phyloP scores from a whole-genome alignment of 2,329 filamentous ascomycete genomes.

The Phialophora tarda region DNA sequence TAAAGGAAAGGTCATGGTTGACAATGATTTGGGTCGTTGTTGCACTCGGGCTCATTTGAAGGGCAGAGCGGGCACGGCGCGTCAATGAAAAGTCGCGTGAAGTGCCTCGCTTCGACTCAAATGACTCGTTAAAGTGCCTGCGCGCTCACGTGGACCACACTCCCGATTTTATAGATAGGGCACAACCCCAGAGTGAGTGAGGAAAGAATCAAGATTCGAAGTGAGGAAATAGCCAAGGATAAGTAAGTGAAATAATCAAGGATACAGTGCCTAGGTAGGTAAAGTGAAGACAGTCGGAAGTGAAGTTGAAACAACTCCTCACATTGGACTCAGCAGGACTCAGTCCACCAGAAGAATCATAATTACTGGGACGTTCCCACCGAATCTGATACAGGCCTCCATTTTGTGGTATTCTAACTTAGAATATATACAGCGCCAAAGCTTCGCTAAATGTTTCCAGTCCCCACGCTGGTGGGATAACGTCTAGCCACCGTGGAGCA shows the following conservation, averaged over 20 bases:
- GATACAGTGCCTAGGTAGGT: too few species aligned
- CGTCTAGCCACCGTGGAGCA: background rate
- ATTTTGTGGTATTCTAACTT: slow-evolving; percentile 18
- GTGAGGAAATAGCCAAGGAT: background rate
- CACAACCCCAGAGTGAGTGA: background rate
- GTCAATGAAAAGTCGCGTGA: slow-evolving; percentile 24
- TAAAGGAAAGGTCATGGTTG: background rate
- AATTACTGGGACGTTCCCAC: background rate
- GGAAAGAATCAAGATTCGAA: background rate
- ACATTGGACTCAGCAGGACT: background rate
- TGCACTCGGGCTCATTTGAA: background rate
- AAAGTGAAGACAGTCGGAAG: background rate
- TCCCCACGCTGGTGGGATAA: slow-evolving; percentile 3
- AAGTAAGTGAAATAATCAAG: too few species aligned
- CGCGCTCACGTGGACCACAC: background rate
- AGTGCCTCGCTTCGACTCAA: background rate
- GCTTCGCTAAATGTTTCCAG: slow-evolving; percentile 25
- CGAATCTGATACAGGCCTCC: slow-evolving; percentile 1
- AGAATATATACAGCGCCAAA: slow-evolving; percentile 30
- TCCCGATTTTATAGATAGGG: background rate
- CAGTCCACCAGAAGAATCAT: background rate
- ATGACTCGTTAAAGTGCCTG: slow-evolving; percentile 3
- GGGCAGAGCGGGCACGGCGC: slow-evolving; percentile 5
- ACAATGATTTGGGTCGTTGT: background rate
- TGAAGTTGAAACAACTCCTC: background rate